A percentile compares a stretch with the other conserved stretches of the same genome.
Conservation (phyloP, 371 early-diverging fungal genomes). For the Apophysomyces elegans region DNA sequence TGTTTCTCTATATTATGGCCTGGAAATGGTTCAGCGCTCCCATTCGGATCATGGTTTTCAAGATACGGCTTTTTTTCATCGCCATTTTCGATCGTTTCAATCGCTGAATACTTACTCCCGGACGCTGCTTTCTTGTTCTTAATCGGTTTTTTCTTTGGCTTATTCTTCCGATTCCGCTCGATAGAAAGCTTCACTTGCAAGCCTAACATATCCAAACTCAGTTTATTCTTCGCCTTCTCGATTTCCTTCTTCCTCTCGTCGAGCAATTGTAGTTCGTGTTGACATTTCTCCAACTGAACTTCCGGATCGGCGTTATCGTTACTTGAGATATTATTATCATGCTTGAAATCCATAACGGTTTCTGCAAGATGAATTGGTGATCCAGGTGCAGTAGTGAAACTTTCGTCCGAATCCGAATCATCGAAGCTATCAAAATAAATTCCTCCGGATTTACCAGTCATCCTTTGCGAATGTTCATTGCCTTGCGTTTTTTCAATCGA, state of each 20-base stretch:
- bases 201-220: conserved; percentile 17
- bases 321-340: neutral
- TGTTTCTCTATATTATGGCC: neutral
- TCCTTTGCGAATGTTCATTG: neutral
- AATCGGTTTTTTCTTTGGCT: neutral
- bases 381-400: conserved; percentile 16
- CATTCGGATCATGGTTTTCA: neutral
- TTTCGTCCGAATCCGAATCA: conserved; percentile 15
- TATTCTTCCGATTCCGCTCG: conserved; percentile 12
- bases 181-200: conserved; percentile 18
- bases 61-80: neutral
- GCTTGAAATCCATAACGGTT: conserved; percentile 14
- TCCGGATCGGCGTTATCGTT: conserved; percentile 13
- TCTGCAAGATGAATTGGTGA: neutral
- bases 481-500: neutral
- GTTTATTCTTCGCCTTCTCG: conserved; percentile 4
- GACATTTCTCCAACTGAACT: conserved; percentile 14
- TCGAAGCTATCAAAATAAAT: neutral
- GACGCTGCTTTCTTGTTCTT: conserved; percentile 2
- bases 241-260: conserved; percentile 2
- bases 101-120: neutral
- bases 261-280: neutral
- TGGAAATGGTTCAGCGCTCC: neutral
- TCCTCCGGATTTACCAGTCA: neutral
- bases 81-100: too few species aligned